Evolutionary conservation across 176 grass and related monocot genomes (phyloP).

Genomic region (Thinopyrum elongatum): DNA sequence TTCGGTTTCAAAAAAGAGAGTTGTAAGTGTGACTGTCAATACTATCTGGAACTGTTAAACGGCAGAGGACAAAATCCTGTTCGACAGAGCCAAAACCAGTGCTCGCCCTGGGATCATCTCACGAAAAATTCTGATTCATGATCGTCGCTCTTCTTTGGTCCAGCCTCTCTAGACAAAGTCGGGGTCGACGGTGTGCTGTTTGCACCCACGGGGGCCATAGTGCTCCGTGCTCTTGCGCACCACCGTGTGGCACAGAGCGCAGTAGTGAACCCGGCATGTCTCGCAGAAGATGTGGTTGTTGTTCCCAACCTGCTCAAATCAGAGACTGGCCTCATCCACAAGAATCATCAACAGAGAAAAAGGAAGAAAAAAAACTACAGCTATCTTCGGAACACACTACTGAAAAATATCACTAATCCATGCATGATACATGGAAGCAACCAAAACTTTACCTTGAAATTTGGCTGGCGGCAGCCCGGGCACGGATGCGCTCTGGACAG

Average conservation of each 20-base stretch:
- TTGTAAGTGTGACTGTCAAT: neutral
- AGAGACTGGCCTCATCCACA: neutral
- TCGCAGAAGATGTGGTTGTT: conserved; percentile 60
- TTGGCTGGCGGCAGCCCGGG: conserved; percentile 29
- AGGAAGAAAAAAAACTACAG: neutral
- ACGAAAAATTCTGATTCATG: neutral
- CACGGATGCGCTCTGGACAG: neutral
- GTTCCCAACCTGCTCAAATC: conserved; percentile 44
- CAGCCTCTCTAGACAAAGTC: neutral
- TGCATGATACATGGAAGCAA: neutral
- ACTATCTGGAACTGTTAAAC: neutral
- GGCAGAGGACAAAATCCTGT: neutral
- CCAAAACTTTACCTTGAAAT: conserved; percentile 35
- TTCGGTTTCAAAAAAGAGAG: neutral
- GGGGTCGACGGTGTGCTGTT: conserved; percentile 45
- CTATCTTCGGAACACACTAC: neutral
- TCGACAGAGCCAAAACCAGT: neutral
- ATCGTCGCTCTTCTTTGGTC: neutral
- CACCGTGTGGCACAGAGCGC: conserved; percentile 42
- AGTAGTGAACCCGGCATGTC: conserved; percentile 53
- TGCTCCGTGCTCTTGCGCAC: conserved; percentile 41
- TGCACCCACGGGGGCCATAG: conserved; percentile 44
- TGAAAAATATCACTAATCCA: neutral
- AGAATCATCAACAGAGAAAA: neutral
- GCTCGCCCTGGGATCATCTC: neutral